Base-by-base conservation (phyloP, 805 yeast species). In the Pichia gijzeniarum region DNA sequence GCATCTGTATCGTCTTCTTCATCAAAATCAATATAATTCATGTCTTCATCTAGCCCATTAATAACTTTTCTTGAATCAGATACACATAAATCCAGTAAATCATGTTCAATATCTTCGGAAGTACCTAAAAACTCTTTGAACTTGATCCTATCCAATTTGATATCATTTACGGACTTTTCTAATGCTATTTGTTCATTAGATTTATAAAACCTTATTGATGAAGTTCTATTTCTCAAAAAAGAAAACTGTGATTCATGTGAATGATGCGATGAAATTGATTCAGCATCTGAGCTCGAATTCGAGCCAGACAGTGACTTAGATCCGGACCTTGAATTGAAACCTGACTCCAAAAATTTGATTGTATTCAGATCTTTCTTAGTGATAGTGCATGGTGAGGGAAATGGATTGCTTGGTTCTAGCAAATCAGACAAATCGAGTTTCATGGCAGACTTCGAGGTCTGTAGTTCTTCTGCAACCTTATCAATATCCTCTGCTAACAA, bases 1-100 rank as follows among this genome's bases (percentile, higher is more conserved):
- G 56, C 61, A 46, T 67, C 71, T 0, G 72, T 67, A 32, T 67
- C 72, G 44, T 68, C 72, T 28, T 55, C 58, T 18, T 50, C 62
- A 9, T 57, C 60, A 19, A 53, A 58, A 48, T 65, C 67, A 9
- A 25, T 33, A 40, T 41, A 44, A 41, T 48, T 48, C 16, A 41
- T 37, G 16, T 38, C 48, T 3, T 44, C 48, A 28, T 44, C 48
- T 18, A 40, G 36, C 6, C 36, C 44, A 16, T 44, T 33, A 13
- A 13, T 19, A 9, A 45, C n/a, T 20, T 21, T 38, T 12, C 14
- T 37, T 3, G 46, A 37, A 5, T n/a, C 22, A 12, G 36, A 17
- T 16, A 38, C 22, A 13, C 43, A 42, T 5, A 58, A 62, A 20
- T 59, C 56, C 21, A 63, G 56, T 34, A 58, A 54, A 38, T 54